Base-by-base conservation (phyloP, 75 land plant species). In the Isoetes taiwanensis region DNA sequence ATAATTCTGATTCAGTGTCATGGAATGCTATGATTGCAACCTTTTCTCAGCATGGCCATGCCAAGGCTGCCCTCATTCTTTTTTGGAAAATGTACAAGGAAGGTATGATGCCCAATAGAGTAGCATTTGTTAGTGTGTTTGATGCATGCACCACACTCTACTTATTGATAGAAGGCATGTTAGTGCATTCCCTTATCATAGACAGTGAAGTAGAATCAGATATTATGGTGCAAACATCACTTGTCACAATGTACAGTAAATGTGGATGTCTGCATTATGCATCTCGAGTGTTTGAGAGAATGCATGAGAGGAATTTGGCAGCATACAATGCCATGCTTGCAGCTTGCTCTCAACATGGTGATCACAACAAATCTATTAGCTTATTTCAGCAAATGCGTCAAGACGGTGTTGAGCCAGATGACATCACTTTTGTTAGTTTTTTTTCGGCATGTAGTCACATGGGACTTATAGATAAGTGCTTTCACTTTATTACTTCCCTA, bases 381-480 rank as follows among this genome's bases (percentile, higher is more conserved):
- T 41, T 70, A 3, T 78, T 73, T 59, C 37, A 32, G 19, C 48
- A 62, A 31, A 78, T 78, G 80, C 50, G 52, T 39, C 0, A 28
- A 41, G 26, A 39, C 19, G 73, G 60, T 43, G 61, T 27, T 37
- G 33, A 2, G 31, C 80, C 80, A 37, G 77, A 78, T 66, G 64
- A 62, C 35, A 65, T 78, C 27, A 68, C 77, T 2, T 78, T 78
- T 43, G 72, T 73, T 42, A 76, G 73, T 0, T 69, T 78, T 27
- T 41, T 78, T 41, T 73, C 77, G 26, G 76, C 80, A 14, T 73
- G 80, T 63, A 78, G 80, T 35, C 80, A 78, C 43, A 70, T 53
- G 1, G 80, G 80, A 0, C 58, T 69, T 54, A 61, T 73, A 12
- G 56, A 73, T 21, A 60, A 72, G 56, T 76, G 80, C 3, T 59